phyloP scores from a whole-genome alignment of 148 eudicot species.

The Vaccinium macrocarpon region DNA sequence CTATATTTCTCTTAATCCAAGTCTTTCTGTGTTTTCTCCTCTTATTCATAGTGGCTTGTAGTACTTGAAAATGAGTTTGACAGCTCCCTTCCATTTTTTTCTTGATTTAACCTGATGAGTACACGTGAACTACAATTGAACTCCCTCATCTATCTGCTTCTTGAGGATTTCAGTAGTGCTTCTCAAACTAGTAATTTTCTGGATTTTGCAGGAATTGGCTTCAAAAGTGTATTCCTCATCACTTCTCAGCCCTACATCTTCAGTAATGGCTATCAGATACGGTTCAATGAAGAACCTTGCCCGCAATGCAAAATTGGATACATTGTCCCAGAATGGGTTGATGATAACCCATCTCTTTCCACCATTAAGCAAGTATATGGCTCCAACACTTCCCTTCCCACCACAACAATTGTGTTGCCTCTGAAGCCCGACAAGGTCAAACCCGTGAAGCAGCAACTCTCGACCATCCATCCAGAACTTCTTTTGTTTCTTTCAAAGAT shows the following conservation, averaged over 20 bases:
- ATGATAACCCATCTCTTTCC: constrained; percentile 45
- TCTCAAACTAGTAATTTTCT: background rate
- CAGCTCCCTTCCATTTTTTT: too few species aligned
- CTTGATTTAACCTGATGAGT: too few species aligned
- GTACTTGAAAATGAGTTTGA: too few species aligned
- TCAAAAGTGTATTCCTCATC: constrained; percentile 71
- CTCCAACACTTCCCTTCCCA: constrained; percentile 36
- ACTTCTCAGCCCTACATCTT: constrained; percentile 60
- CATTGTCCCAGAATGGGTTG: constrained; percentile 82
- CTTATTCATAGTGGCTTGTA: too few species aligned
- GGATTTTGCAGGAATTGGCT: constrained; percentile 50
- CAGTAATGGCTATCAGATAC: constrained; percentile 66
- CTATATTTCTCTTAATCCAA: too few species aligned
- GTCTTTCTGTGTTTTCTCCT: too few species aligned
- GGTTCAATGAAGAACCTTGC: constrained; percentile 61
- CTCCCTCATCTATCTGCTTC: too few species aligned
- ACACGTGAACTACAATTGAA: too few species aligned
- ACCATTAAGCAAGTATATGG: constrained; percentile 50
- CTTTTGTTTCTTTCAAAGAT: constrained; percentile 65
- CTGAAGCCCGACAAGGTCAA: constrained; percentile 59
- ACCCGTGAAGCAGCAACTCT: constrained; percentile 62
- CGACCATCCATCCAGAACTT: constrained; percentile 68
- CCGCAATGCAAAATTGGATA: constrained; percentile 55
- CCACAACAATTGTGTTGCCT: constrained; percentile 63
- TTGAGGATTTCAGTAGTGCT: too few species aligned